Base-by-base conservation (phyloP, 1,139 yeast genomes). In the Groenewaldozyma auringiensis region DNA sequence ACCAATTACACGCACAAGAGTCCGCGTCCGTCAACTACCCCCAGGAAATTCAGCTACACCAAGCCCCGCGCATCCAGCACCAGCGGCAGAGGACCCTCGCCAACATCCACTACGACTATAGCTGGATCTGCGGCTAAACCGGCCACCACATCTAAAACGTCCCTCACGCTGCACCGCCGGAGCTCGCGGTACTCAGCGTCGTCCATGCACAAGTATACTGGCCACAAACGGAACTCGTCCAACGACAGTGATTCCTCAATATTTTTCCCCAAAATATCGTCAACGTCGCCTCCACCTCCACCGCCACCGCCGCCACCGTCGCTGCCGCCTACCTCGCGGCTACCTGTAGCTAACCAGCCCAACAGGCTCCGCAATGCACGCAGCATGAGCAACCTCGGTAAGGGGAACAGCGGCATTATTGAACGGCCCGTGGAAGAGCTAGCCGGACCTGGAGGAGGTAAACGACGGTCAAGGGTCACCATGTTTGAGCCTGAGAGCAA, bases 211-310 rank as follows among this genome's bases (percentile, higher is more conserved):
- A 25, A 25, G 21, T n/a, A 27, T 11, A 8, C 33, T 4, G 17
- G 13, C 6, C 42, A 39, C 11, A 17, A 16, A 21, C 27, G 38
- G n/a, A 34, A 18, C 41, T 45, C 50, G 3, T 50, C 56, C 1
- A 50, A 52, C 20, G 50, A 41, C 13, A 51, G 54, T 42, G 58
- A 50, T 34, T 50, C 53, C 37, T 53, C 58, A 3, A 46, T 52
- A 4, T 51, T 54, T 35, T 55, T 53, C 50, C 53, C 55, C 17
- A 51, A 48, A 27, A 47, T 49, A 17, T 25, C 44, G 9, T 37
- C 46, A 16, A 43, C 50, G 1, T 40, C 50, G 4, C 47, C 46
- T n/a, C 52, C 50, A 3, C 50, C 49, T 2, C 48, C 49, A 3
- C 46, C 47, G 13, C 51, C 50, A 14, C 41, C 47, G 17, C 25